Base-by-base conservation (phyloP, 805 yeast species). In the Wickerhamiella galacta region DNA sequence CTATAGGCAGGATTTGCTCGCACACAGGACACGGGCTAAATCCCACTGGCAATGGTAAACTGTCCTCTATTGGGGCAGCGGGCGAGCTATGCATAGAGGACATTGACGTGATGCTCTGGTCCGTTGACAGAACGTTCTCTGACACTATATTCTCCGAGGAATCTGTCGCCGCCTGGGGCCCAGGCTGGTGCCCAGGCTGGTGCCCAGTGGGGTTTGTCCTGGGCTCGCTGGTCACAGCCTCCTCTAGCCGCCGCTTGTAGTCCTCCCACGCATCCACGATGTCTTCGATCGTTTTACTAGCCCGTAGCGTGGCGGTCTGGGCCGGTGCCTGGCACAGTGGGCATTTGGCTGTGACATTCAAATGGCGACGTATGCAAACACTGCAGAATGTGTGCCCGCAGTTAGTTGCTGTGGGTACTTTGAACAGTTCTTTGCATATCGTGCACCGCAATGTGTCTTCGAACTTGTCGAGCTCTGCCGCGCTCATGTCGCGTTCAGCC, bases 371-470 rank as follows among this genome's bases (percentile, higher is more conserved):
- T 19, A 85, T 78, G 51, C 96, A 85, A 10, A 73, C 63, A 0
- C 93, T 80, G 53, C 96, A 85, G 51, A 82, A 85, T 1, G 85
- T 74, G 52, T 85, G 95, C 23, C 79, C 75, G 58, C 96, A 85
- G 2, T 75, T 66, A 1, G 95, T 79, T 27, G 77, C 56, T 23
- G 81, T 80, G 1, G 96, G 95, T 1, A 85, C 78, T 20, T 57
- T 64, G 34, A 79, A 60, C 41, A 76, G 70, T 39, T 82, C 95
- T 46, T 83, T 80, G 53, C 96, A 85, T 7, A 85, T 77, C 44
- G 77, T 83, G 49, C 96, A 85, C 47, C 93, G 51, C 32, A 82
- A 58, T 17, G 75, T 58, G 2, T 81, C 62, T 41, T 85, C 95
- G 2, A 85, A 54, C 32, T 66, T 34, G 9, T 36, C 31, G 19